Base-by-base conservation (phyloP, 495 filamentous ascomycete genomes). In the Parmelia sp. region DNA sequence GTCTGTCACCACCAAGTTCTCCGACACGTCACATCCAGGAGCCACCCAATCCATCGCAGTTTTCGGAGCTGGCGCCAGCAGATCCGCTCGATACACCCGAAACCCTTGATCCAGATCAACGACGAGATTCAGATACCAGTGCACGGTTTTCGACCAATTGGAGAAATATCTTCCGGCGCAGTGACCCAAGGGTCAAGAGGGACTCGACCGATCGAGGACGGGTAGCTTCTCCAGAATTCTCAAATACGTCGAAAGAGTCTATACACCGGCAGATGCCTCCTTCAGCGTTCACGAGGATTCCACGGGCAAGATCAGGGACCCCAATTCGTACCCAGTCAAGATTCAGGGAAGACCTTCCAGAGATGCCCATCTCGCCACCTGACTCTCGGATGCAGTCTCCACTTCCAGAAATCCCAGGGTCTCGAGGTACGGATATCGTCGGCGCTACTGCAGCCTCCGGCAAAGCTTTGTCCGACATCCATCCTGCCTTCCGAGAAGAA, bases 311-410 rank as follows among this genome's bases (percentile, higher is more conserved):
- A 42, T 81, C 83, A 12, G 82, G 80, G 17, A 80, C 80, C 1
- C 84, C 91, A 11, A 84, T 86, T 65, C 86, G 91, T 36, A 90
- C 90, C 5, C 89, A 89, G 75, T 96, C 91, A 49, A 92, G 90
- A 56, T 97, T 97, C 78, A 84, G 86, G n/a, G 92, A 97, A 73
- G 91, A 96, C 72, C 83, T 97, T 21, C 91, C 90, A 23, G 92
- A 96, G 68, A 79, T 90, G 36, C 89, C 90, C 3, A 71, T 92
- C 23, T 93, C 90, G 23, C 90, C 90, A 12, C 86, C 91, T 7
- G 88, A 89, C 60, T 95, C 92, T 2, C 80, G 89, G 47, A 71
- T 93, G 37, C 90, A 92, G 65, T 92, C 61, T 58, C 69, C 64
- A 27, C 62, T 69, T 29, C 62, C 69, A 42, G 60, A 58, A 19